Percentiles rank a stretch among this genome's conserved stretches.
These are phyloP conservation scores for Quercus gilva DNA, from an alignment of 306 rosid species.

Conservation along the genomic window DNA sequence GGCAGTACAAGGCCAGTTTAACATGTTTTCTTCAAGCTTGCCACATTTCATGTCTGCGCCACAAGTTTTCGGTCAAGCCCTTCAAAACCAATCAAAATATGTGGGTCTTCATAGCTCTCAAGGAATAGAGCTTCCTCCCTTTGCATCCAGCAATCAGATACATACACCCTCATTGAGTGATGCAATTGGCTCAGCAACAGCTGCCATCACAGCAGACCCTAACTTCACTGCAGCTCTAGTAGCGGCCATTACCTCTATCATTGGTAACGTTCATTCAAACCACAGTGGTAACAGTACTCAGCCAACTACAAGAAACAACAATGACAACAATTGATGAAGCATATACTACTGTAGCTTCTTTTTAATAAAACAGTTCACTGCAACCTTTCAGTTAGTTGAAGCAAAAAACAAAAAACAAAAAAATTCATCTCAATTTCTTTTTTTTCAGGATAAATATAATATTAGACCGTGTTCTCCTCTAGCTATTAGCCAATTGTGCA, in stretches of 20 bases:
- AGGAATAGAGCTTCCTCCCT: constrained; percentile 13
- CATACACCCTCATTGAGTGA: constrained; percentile 24
- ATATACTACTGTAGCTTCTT: neutral
- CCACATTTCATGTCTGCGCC: constrained; percentile 5
- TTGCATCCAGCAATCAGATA: neutral
- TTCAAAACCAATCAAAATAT: neutral
- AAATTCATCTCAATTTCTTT: no score
- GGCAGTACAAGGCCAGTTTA: neutral
- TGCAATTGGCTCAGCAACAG: constrained; percentile 43
- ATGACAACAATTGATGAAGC: constrained; percentile 24
- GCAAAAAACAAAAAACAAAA: no score
- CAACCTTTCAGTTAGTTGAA: neutral
- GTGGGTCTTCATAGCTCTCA: constrained; percentile 20
- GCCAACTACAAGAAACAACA: constrained; percentile 16
- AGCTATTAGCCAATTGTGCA: no score
- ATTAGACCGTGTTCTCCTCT: no score
- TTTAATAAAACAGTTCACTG: neutral
- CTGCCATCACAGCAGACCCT: constrained; percentile 61
- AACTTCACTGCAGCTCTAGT: constrained; percentile 61
- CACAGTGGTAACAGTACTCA: constrained; percentile 2
- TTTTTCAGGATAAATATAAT: no score
- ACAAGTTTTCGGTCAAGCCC: constrained; percentile 20
- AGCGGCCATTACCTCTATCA: constrained; percentile 54
- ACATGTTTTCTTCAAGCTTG: no score
- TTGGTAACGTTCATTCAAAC: constrained; percentile 37